Conservation (phyloP, 129 eudicot species). For the Artemisia tridentata region DNA sequence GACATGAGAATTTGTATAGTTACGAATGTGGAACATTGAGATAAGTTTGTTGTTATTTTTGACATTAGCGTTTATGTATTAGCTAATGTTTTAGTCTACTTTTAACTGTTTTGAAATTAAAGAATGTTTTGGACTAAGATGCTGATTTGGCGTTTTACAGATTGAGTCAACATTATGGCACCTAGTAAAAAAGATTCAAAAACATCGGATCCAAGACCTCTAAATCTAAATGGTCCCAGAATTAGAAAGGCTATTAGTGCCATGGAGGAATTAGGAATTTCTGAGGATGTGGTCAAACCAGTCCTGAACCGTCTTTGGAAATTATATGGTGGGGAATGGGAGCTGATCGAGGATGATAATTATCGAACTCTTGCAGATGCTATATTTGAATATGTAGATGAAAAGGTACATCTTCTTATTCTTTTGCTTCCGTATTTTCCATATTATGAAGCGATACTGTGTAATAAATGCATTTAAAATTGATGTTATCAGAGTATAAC, state of each 20-base stretch:
- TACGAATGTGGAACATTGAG: too few relatives aligned
- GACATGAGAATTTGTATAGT: too few relatives aligned
- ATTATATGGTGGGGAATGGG: conserved; percentile 54
- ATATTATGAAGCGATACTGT: background rate
- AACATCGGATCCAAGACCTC: conserved; percentile 31
- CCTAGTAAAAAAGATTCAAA: conserved; percentile 35
- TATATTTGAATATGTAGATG: conserved; percentile 55
- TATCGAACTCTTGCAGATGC: conserved; percentile 73
- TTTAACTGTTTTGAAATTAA: background rate
- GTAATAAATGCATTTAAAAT: background rate
- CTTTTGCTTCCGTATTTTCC: too few relatives aligned
- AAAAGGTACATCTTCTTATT: conserved; percentile 40
- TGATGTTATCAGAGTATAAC: background rate
- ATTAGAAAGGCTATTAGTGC: conserved; percentile 45
- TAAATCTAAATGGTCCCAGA: conserved; percentile 24
- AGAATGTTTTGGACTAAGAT: conserved; percentile 7
- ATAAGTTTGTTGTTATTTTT: too few relatives aligned
- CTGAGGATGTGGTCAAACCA: conserved; percentile 47
- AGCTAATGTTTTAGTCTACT: background rate
- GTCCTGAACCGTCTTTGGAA: conserved; percentile 49
- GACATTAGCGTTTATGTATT: too few relatives aligned
- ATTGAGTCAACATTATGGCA: conserved; percentile 28
- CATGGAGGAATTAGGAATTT: conserved; percentile 53
- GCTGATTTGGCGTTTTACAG: conserved; percentile 21
- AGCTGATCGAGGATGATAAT: conserved; percentile 68